Conservation (phyloP, 345 rosid species). For the Populus davidiana region DNA sequence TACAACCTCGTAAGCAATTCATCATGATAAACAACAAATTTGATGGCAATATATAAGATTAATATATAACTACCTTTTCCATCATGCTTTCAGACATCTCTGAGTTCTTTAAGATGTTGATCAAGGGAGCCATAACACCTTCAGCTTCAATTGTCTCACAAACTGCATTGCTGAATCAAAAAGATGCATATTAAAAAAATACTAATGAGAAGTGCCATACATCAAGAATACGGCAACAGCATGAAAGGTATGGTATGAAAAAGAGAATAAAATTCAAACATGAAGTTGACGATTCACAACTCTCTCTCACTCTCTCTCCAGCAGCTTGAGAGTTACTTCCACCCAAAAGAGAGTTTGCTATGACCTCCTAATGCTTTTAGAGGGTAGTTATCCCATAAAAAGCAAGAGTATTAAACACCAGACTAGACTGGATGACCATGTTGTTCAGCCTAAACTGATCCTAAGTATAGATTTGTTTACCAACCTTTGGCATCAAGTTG, state of each 20-base stretch:
- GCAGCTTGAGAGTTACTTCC: not conserved
- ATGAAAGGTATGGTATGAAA: not conserved
- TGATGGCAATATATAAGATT: not conserved
- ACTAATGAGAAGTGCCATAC: not conserved
- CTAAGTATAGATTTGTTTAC: not conserved
- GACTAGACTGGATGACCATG: not conserved
- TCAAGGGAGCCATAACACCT: conserved; percentile 52
- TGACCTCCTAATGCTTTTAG: not conserved
- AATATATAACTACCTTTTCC: conserved; percentile 50
- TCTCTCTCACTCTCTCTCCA: no score
- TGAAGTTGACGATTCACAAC: not conserved
- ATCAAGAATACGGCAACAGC: not conserved
- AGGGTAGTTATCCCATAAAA: not conserved
- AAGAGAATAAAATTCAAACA: not conserved
- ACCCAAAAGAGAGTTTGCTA: not conserved
- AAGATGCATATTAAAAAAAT: conserved; percentile 11
- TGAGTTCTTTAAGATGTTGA: conserved; percentile 48
- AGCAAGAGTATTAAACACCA: not conserved
- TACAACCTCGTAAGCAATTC: conserved; percentile 13
- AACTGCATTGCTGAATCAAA: conserved; percentile 55
- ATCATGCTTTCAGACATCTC: conserved; percentile 42
- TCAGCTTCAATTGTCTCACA: conserved; percentile 69
- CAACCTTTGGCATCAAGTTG: not conserved
- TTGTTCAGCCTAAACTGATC: not conserved
- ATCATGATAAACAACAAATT: conserved; percentile 8